These are phyloP conservation scores for Arthrobotrys conoides DNA, from an alignment of 2,329 filamentous ascomycete genomes.

Conservation along the genomic window DNA sequence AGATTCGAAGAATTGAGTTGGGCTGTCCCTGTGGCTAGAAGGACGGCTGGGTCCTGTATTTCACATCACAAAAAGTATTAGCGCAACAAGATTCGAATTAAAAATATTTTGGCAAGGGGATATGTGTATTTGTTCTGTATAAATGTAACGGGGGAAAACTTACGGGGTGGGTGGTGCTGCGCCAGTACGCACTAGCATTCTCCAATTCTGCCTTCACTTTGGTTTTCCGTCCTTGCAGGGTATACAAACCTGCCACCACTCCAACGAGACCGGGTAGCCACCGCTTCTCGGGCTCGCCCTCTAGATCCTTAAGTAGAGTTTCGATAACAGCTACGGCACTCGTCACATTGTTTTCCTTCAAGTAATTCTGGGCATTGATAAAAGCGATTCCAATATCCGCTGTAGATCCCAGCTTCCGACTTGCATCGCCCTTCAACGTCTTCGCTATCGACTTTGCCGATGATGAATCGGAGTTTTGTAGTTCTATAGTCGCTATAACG, in stretches of 20 bases:
- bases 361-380: slow-evolving; percentile 62
- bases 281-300: slow-evolving; percentile 63
- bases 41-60: slow-evolving; percentile 72
- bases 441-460: slow-evolving; percentile 79
- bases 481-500: slow-evolving; percentile 39
- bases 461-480: slow-evolving; percentile 70
- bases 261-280: slow-evolving; percentile 84
- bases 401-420: slow-evolving; percentile 40
- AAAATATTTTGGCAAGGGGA: not conserved
- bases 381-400: slow-evolving; percentile 63
- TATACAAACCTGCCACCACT: slow-evolving; percentile 83
- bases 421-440: slow-evolving; percentile 65
- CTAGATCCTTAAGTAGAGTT: slow-evolving; percentile 65
- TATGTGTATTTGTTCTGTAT: not conserved
- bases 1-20: slow-evolving; percentile 81
- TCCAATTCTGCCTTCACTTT: slow-evolving; percentile 81
- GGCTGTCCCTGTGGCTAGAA: slow-evolving; percentile 85
- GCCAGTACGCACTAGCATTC: slow-evolving; percentile 86
- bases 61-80: slow-evolving; percentile 8
- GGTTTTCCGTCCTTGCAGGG: slow-evolving; percentile 78
- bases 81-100: slow-evolving; percentile 1
- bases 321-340: slow-evolving; percentile 62
- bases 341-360: slow-evolving; percentile 62
- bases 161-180: slow-evolving; percentile 69
- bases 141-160: not conserved